These are phyloP conservation scores for Westerdykella aurantiaca DNA, from an alignment of 2,329 filamentous ascomycete genomes.

Conservation along the genomic window DNA sequence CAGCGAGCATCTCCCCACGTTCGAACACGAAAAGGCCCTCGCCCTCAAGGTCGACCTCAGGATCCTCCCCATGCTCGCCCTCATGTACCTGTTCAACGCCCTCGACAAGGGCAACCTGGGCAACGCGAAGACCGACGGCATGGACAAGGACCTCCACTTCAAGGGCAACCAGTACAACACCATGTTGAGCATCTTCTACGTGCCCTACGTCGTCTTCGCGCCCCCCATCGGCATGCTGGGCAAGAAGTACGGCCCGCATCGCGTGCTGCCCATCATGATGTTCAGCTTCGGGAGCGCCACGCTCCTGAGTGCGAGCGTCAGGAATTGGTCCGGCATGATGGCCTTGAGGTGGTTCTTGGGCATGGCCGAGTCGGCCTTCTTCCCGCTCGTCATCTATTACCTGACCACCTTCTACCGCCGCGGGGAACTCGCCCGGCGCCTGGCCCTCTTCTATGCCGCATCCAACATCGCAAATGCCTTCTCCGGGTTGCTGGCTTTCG, in stretches of 20 bases:
- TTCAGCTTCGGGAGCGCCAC: slow-evolving; percentile 62
- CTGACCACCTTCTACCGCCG: slow-evolving; percentile 61
- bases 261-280: slow-evolving; percentile 64
- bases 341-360: slow-evolving; percentile 65
- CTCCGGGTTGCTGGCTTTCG: slow-evolving; percentile 54
- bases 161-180: slow-evolving; percentile 61
- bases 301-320: slow-evolving; percentile 50
- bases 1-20: slow-evolving; percentile 29
- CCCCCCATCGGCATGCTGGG: slow-evolving; percentile 61
- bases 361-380: slow-evolving; percentile 63
- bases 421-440: slow-evolving; percentile 62
- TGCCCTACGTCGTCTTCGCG: slow-evolving; percentile 67
- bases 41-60: slow-evolving; percentile 52
- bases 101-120: slow-evolving; percentile 33
- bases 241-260: slow-evolving; percentile 60
- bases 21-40: slow-evolving; percentile 38
- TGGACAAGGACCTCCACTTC: slow-evolving; percentile 54
- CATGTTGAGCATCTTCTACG: slow-evolving; percentile 64
- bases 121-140: slow-evolving; percentile 42
- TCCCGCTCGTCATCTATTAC: slow-evolving; percentile 63
- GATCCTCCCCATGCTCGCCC: slow-evolving; percentile 53
- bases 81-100: slow-evolving; percentile 56
- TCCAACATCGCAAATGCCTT: slow-evolving; percentile 68
- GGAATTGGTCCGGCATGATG: slow-evolving; percentile 61
- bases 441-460: slow-evolving; percentile 71